Evolutionary conservation across 129 eudicot species (phyloP).

Genomic region (Flaveria sonorensis): DNA sequence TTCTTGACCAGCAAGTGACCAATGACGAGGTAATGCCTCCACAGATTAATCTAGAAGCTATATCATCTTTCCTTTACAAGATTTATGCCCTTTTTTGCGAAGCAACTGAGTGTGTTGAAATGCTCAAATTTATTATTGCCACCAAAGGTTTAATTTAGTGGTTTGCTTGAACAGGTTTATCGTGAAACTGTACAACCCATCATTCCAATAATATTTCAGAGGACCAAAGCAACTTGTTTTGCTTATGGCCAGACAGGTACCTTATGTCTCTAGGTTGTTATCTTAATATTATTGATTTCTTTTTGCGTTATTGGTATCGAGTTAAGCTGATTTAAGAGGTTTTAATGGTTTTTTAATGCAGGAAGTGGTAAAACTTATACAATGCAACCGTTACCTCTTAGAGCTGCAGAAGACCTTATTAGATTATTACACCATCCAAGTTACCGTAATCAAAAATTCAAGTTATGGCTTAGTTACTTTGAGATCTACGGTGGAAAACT

Average conservation of each 20-base stretch:
- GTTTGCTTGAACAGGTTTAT: slow-evolving; percentile 59
- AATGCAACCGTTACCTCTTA: slow-evolving; percentile 91
- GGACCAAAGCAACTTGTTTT: slow-evolving; percentile 92
- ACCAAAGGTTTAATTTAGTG: slow-evolving; percentile 15
- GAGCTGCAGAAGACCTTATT: slow-evolving; percentile 93
- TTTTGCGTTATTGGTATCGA: not conserved
- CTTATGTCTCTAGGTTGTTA: not conserved
- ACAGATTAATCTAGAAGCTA: not conserved
- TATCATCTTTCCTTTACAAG: not conserved
- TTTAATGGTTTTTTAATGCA: slow-evolving; percentile 35
- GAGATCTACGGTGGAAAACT: slow-evolving; percentile 98
- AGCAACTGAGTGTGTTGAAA: slow-evolving; percentile 11
- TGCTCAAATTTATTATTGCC: not conserved
- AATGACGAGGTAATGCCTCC: slow-evolving; percentile 78
- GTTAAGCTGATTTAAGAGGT: slow-evolving; percentile 20
- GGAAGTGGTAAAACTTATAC: slow-evolving; percentile 96
- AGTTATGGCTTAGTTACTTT: slow-evolving; percentile 92
- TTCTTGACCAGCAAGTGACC: slow-evolving; percentile 80
- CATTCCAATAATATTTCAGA: slow-evolving; percentile 77
- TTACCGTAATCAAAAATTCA: slow-evolving; percentile 79
- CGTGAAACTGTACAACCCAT: slow-evolving; percentile 86
- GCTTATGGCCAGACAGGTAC: slow-evolving; percentile 98
- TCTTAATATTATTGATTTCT: not conserved
- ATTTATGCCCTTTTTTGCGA: not conserved
- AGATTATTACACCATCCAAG: slow-evolving; percentile 76